A percentile compares a stretch with the other conserved stretches of the same genome.
phyloP scores from a whole-genome alignment of 371 early-diverging fungal genomes.

The Scutellospora calospora region DNA sequence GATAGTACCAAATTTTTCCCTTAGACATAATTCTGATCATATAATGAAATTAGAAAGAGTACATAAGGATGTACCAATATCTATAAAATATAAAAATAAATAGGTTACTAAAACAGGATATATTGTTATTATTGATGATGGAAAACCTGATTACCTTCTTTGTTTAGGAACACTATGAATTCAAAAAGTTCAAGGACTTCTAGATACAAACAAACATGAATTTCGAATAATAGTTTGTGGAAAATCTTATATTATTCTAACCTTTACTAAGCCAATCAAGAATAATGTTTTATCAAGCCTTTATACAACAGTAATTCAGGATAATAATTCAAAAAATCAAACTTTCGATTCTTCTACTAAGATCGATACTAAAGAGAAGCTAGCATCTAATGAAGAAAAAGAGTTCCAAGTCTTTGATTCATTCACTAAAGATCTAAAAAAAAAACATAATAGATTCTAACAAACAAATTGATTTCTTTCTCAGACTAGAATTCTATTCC shows the following conservation, averaged over 20 bases:
- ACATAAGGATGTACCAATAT: not conserved
- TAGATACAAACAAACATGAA: not conserved
- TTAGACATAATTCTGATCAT: conserved; percentile 15
- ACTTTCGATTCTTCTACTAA: too few species aligned
- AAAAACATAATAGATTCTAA: conserved; percentile 15
- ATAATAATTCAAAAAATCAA: not conserved
- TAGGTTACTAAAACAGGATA: not conserved
- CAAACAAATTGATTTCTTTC: conserved; percentile 25
- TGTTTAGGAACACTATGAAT: not conserved
- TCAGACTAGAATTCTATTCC: conserved; percentile 29
- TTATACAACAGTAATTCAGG: not conserved
- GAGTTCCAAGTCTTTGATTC: not conserved
- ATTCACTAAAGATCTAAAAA: not conserved
- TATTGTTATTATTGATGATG: not conserved
- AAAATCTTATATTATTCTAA: too few species aligned
- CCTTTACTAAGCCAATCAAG: too few species aligned
- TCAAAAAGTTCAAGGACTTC: not conserved
- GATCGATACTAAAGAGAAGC: not conserved
- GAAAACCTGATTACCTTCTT: not conserved
- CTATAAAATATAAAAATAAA: too few species aligned
- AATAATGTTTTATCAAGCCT: too few species aligned
- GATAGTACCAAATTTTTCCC: not conserved
- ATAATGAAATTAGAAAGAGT: not conserved
- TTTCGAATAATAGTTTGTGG: too few species aligned
- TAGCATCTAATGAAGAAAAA: not conserved